Evolutionary conservation across 169 alveolate genomes (phyloP).

Genomic region (Plasmodium vivax): DNA sequence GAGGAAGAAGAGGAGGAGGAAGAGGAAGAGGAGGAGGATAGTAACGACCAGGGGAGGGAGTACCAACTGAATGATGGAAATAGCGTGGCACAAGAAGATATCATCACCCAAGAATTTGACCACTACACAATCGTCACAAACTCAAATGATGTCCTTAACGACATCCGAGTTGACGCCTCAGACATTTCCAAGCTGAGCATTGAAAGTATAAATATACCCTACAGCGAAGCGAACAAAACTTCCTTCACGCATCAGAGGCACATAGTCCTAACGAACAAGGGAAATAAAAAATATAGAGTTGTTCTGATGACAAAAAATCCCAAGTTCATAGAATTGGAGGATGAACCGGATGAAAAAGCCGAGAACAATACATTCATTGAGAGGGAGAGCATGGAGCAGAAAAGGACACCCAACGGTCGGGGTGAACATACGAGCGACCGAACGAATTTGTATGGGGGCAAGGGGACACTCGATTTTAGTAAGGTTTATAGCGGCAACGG

Average conservation of each 20-base stretch:
- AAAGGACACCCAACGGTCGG: not conserved
- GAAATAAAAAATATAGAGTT: slow-evolving; percentile 39
- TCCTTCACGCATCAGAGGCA: slow-evolving; percentile 51
- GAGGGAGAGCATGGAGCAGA: not conserved
- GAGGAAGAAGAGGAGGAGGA: not conserved
- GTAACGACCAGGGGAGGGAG: not conserved
- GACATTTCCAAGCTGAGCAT: slow-evolving; percentile 53
- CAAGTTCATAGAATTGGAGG: slow-evolving; percentile 9
- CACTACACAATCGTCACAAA: slow-evolving; percentile 43
- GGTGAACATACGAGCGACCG: not conserved
- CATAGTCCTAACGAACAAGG: slow-evolving; percentile 36
- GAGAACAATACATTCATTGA: not conserved
- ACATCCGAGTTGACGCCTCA: slow-evolving; percentile 44
- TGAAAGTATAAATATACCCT: slow-evolving; percentile 17
- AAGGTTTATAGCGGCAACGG: not conserved
- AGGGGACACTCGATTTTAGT: slow-evolving; percentile 42
- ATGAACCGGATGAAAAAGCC: not conserved
- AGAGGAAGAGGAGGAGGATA: not conserved
- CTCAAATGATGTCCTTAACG: slow-evolving; percentile 30
- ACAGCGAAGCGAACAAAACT: slow-evolving; percentile 7
- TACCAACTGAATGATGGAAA: not conserved
- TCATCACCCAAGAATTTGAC: not conserved
- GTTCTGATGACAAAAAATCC: slow-evolving; percentile 64
- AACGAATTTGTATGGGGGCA: slow-evolving; percentile 12
- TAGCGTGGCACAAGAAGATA: not conserved